phyloP scores from a whole-genome alignment of 805 yeast species.

The Zygotorulaspora florentina region DNA sequence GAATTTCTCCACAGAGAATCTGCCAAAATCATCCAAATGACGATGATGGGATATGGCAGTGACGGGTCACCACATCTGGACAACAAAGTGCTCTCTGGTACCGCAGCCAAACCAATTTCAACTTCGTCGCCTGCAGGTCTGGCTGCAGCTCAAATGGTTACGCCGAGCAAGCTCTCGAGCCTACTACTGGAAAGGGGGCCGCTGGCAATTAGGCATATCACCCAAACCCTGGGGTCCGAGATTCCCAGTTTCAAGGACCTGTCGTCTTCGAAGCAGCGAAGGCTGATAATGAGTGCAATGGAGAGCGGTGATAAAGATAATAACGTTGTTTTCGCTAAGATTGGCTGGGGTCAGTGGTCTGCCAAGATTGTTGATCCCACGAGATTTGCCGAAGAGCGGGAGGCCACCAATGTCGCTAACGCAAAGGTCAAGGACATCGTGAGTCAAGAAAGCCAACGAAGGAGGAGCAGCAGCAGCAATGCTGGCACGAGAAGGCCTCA shows the following conservation, averaged over 20 bases:
- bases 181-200: constrained; percentile 75
- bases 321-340: constrained; percentile 74
- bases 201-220: constrained; percentile 83
- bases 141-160: constrained; percentile 81
- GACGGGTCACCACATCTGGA: not conserved
- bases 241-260: constrained; percentile 76
- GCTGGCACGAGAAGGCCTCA: constrained; percentile 6
- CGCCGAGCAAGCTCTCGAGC: constrained; percentile 70
- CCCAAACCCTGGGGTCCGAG: constrained; percentile 67
- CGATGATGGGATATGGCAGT: not conserved
- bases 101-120: constrained; percentile 39
- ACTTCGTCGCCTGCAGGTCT: constrained; percentile 86
- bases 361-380: constrained; percentile 50
- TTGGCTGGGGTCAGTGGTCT: constrained; percentile 97
- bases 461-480: constrained; percentile 29
- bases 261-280: constrained; percentile 81
- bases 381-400: constrained; percentile 39
- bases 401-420: constrained; percentile 38
- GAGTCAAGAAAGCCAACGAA: constrained; percentile 26
- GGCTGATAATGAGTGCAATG: constrained; percentile 84
- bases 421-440: constrained; percentile 43
- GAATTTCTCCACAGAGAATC: not conserved
- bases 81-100: not conserved
- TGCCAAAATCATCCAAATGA: not conserved
- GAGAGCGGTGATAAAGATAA: constrained; percentile 59